Percentiles rank a stretch among this genome's conserved stretches.
Evolutionary conservation across 192 early-diverging fungal species (phyloP).

Genomic region (Thoreauomyces humboldtii): DNA sequence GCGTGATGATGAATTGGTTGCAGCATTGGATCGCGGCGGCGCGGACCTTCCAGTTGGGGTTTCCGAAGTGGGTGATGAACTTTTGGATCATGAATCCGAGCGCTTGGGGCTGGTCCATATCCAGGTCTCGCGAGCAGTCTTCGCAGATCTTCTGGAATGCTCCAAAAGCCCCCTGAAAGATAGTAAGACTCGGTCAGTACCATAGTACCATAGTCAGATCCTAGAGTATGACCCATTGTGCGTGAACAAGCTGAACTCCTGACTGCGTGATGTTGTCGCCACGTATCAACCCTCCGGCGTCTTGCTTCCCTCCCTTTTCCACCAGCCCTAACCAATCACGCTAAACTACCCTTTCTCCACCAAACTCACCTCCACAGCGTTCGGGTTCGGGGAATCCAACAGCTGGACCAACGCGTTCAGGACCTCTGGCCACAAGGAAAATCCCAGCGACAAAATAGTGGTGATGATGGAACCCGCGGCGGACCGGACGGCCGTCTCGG

Average conservation of each 20-base stretch:
- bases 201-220: no score
- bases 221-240: no score
- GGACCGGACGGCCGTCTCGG: constrained; percentile 67
- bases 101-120: constrained; percentile 70
- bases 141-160: constrained; percentile 95
- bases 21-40: constrained; percentile 76
- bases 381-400: constrained; percentile 66
- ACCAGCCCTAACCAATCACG: no score
- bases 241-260: no score
- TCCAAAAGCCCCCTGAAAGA: constrained; percentile 70
- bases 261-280: no score
- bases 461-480: constrained; percentile 88
- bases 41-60: constrained; percentile 71
- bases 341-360: no score
- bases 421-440: constrained; percentile 81
- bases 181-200: neutral
- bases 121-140: constrained; percentile 80
- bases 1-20: constrained; percentile 83
- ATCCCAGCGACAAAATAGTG: constrained; percentile 70
- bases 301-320: no score
- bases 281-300: no score
- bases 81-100: constrained; percentile 86
- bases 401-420: constrained; percentile 74
- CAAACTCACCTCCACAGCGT: constrained; percentile 68
- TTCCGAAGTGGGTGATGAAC: constrained; percentile 82